Evolutionary conservation across 2,329 filamentous ascomycete species (phyloP).

Genomic region (Exophiala spinifera): DNA sequence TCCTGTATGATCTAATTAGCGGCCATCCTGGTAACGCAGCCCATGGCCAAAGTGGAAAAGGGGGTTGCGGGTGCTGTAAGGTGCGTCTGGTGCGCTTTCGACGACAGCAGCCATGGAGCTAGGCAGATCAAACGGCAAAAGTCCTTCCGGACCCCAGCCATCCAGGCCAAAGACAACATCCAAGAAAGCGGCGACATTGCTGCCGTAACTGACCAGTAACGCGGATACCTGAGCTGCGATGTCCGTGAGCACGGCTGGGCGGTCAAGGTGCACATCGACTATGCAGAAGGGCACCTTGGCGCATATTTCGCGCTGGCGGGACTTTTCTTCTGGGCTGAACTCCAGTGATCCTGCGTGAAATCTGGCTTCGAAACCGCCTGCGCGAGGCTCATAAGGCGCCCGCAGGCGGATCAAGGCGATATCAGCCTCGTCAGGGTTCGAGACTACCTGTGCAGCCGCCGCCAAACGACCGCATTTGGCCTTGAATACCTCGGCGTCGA

Average conservation of each 20-base stretch:
- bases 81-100: constrained; percentile 15
- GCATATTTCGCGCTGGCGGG: not conserved
- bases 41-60: constrained; percentile 15
- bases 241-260: constrained; percentile 40
- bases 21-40: not conserved
- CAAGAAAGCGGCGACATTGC: constrained; percentile 37
- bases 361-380: constrained; percentile 17
- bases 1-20: too few relatives aligned
- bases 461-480: not conserved
- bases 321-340: not conserved
- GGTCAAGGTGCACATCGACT: constrained; percentile 18
- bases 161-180: constrained; percentile 40
- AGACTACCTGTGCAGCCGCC: not conserved
- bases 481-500: too few relatives aligned
- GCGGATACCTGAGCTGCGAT: constrained; percentile 33
- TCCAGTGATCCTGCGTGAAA: constrained; percentile 18
- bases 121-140: constrained; percentile 49
- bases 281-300: not conserved
- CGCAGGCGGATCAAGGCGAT: constrained; percentile 12
- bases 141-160: constrained; percentile 39
- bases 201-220: constrained; percentile 14
- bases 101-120: constrained; percentile 45
- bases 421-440: constrained; percentile 8
- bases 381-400: constrained; percentile 12
- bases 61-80: constrained; percentile 11